Evolutionary conservation across 2,329 filamentous ascomycete species (phyloP).

Genomic region (Penicillium aurantiogriseum): DNA sequence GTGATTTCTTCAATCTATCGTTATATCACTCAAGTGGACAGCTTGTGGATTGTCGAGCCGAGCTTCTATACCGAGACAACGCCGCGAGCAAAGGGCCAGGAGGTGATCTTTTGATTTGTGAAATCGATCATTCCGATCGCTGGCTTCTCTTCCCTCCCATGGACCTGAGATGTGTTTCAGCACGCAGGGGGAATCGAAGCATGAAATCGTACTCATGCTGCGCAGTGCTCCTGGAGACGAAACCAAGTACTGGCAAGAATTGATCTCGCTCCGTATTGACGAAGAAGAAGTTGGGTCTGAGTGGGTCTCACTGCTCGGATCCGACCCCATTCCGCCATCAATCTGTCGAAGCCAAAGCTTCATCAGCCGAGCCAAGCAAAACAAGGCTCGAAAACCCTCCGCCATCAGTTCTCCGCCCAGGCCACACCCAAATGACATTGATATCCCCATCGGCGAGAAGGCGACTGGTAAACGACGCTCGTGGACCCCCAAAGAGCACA

Average conservation of each 20-base stretch:
- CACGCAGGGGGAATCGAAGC: conserved; percentile 70
- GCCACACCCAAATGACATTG: conserved; percentile 53
- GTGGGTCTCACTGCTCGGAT: conserved; percentile 84
- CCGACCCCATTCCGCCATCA: conserved; percentile 60
- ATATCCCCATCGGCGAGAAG: conserved; percentile 62
- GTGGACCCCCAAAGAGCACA: conserved; percentile 27
- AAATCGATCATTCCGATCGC: conserved; percentile 72
- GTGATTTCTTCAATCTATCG: conserved; percentile 85
- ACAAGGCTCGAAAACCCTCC: conserved; percentile 27
- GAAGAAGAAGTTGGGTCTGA: conserved; percentile 75
- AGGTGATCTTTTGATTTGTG: conserved; percentile 88
- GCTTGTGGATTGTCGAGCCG: conserved; percentile 81
- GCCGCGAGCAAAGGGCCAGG: conserved; percentile 62
- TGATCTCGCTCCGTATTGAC: conserved; percentile 73
- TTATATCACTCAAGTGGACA: conserved; percentile 87
- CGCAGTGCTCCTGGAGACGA: conserved; percentile 62
- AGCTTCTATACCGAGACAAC: conserved; percentile 82
- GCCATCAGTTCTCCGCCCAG: conserved; percentile 22
- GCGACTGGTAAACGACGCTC: conserved; percentile 45
- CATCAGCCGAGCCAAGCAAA: conserved; percentile 43
- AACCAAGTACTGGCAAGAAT: conserved; percentile 73
- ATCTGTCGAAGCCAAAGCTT: conserved; percentile 57
- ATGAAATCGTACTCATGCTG: conserved; percentile 83
- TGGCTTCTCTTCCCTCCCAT: conserved; percentile 94
- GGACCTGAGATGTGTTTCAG: conserved; percentile 70